These are phyloP conservation scores for Centella asiatica DNA, from an alignment of 129 eudicot genomes.

Conservation along the genomic window DNA sequence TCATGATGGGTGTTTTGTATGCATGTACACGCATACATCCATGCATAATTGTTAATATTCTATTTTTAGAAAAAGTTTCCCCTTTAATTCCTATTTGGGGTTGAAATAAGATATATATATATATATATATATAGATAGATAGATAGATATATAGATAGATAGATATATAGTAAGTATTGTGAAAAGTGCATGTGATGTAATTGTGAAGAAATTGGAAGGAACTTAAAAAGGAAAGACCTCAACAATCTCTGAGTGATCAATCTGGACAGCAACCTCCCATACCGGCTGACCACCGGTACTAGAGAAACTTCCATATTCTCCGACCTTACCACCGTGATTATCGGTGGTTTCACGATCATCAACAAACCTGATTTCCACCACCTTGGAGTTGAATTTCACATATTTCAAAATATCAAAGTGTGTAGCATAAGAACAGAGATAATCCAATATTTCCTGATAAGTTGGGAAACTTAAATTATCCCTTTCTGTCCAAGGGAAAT, in stretches of 20 bases:
- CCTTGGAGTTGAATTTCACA: slow-evolving; percentile 72
- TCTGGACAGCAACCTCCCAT: slow-evolving; percentile 70
- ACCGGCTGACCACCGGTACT: slow-evolving; percentile 28
- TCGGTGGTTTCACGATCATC: slow-evolving; percentile 19
- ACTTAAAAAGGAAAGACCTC: slow-evolving; percentile 25
- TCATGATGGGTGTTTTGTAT: no score
- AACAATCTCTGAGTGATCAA: slow-evolving; percentile 24
- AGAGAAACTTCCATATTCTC: slow-evolving; percentile 28
- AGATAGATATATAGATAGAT: no score
- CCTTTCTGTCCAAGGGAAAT: slow-evolving; percentile 79
- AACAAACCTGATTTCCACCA: slow-evolving; percentile 57
- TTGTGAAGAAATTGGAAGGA: neutral
- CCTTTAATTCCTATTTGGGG: no score
- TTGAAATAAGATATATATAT: no score
- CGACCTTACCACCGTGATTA: neutral
- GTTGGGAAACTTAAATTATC: slow-evolving; percentile 72
- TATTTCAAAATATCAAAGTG: slow-evolving; percentile 64
- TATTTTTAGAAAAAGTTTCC: no score
- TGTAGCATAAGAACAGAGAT: slow-evolving; percentile 65
- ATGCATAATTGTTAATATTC: no score
- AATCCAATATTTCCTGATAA: slow-evolving; percentile 56
- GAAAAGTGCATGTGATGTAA: neutral
- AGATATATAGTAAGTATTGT: neutral
- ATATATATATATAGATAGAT: no score
- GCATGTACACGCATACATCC: no score